phyloP scores from a whole-genome alignment of 768 basidiomycete species.

The Mycena amicta region DNA sequence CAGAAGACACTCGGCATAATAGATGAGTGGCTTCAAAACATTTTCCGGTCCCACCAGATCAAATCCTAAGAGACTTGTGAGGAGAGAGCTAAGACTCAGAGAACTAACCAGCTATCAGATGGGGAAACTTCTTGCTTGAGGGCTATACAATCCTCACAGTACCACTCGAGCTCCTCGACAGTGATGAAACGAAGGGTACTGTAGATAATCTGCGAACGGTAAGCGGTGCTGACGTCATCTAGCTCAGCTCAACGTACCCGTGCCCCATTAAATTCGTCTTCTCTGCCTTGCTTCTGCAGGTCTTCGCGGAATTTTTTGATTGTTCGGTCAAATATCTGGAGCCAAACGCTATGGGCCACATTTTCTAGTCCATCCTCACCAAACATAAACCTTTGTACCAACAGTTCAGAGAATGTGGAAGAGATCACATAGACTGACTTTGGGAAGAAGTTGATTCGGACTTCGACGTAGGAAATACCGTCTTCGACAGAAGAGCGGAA shows the following conservation, averaged over 20 bases:
- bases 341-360: conserved; percentile 62
- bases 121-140: conserved; percentile 76
- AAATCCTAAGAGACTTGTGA: conserved; percentile 54
- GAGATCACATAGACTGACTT: too few species aligned
- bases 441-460: conserved; percentile 62
- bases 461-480: conserved; percentile 72
- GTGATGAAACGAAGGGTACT: conserved; percentile 59
- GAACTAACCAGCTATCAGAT: conserved; percentile 61
- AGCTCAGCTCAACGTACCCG: conserved; percentile 42
- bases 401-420: too few species aligned
- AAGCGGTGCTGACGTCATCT: neutral
- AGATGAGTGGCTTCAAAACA: conserved; percentile 53
- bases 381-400: conserved; percentile 61
- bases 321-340: conserved; percentile 53
- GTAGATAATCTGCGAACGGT: conserved; percentile 62
- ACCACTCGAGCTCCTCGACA: conserved; percentile 60
- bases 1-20: conserved; percentile 64
- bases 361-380: conserved; percentile 58
- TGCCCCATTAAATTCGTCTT: conserved; percentile 66
- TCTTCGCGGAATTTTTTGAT: conserved; percentile 55
- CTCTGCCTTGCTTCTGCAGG: conserved; percentile 52
- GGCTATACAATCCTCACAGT: conserved; percentile 72
- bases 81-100: neutral
- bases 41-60: conserved; percentile 84
- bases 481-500: conserved; percentile 65